Conservation (phyloP, 2,329 filamentous ascomycete genomes). For the Conoideocrella luteorostrata region DNA sequence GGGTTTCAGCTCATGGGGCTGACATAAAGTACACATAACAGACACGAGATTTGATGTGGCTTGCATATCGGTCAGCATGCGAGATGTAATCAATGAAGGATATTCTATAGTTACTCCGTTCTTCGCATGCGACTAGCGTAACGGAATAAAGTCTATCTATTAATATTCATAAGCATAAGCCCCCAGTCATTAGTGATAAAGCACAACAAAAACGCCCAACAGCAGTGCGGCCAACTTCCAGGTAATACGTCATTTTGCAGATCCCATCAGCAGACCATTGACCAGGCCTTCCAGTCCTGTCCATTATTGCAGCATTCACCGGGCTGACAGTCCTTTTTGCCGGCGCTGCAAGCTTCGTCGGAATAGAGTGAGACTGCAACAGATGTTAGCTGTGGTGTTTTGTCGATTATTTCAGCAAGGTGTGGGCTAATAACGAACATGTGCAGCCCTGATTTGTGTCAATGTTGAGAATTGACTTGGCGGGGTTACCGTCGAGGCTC, state of each 20-base stretch:
- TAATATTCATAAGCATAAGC: too few species aligned
- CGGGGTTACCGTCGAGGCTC: constrained; percentile 7
- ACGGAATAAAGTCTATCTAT: too few species aligned
- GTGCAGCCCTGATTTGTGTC: constrained; percentile 14
- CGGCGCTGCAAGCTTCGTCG: constrained; percentile 7
- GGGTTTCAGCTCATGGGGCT: background rate
- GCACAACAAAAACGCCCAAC: background rate
- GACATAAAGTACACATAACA: background rate
- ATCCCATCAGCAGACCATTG: constrained; percentile 3
- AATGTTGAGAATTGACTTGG: constrained; percentile 12
- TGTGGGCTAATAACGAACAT: too few species aligned
- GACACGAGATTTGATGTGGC: background rate
- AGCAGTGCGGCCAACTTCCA: background rate
- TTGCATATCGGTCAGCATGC: background rate
- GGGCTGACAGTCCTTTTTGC: background rate
- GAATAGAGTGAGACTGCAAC: constrained; percentile 12
- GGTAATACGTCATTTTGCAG: background rate
- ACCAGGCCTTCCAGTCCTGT: constrained; percentile 5
- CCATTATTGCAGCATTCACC: constrained; percentile 1
- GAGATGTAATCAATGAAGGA: background rate
- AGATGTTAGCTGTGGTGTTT: background rate
- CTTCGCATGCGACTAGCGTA: too few species aligned
- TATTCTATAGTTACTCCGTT: too few species aligned
- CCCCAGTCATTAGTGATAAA: too few species aligned
- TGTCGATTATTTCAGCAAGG: background rate